Evolutionary conservation across 441 rosid species (phyloP), one percentile per base, ranked within the genome.

Genomic region (Populus hybrid): DNA sequence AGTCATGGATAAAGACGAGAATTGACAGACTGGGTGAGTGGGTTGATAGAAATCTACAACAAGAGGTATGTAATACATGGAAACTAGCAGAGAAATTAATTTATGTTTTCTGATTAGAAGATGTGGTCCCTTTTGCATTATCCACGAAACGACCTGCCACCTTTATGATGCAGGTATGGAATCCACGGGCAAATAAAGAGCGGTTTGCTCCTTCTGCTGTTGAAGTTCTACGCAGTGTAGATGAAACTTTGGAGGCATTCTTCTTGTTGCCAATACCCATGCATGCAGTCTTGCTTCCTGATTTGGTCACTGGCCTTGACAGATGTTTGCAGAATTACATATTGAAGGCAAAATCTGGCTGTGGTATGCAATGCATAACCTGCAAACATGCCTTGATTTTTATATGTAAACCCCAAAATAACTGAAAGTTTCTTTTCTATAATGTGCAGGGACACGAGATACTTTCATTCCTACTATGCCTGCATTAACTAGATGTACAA

Each of bases 251-350:
- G 59, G 97, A 93, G 65, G 94, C 98, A 23, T 96, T 86, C 89
- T 96, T 96, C 85, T 90, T 90, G 84, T 91, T 96, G 83, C 98
- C 99, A 32, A 96, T 96, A 84, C 96, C 97, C 0, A 86, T 90
- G 93, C 99, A 96, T 86, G 89, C 92, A 18, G 89, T 85, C 8
- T 86, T 94, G 75, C 90, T 96, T 78, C 98, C 98, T 75, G 94
- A 93, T 80, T 86, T 96, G 85, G 83, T 92, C 74, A 59, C 85
- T 72, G 98, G 98, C 73, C 89, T 96, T 65, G 99, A 96, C 85
- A 90, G 84, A 82, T 92, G 92, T 81, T 91, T 94, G 80, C 98
- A 90, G 59, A 89, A 84, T 86, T 96, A 92, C 79, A 86, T 85
- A 76, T 77, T 85, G 67, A 94, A 93, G 88, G 90, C 98, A 24